A percentile compares a stretch with the other conserved stretches of the same genome.
phyloP scores from a whole-genome alignment of 2,329 filamentous ascomycete species.

The Colletotrichum sp. region DNA sequence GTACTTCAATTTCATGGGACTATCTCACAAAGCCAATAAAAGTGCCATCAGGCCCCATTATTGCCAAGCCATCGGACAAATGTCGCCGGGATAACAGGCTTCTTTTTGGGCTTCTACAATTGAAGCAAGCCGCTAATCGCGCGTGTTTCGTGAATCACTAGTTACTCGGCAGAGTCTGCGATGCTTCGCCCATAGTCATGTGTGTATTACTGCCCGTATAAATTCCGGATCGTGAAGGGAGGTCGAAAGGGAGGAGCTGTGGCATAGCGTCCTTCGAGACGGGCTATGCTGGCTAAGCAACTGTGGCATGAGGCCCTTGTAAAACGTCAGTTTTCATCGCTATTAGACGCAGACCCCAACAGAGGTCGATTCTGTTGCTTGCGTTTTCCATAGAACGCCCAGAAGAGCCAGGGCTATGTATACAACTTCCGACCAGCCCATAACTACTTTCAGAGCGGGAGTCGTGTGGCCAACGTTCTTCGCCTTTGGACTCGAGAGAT shows the following conservation, averaged over 20 bases:
- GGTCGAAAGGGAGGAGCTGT: fast-evolving
- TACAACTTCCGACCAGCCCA: fast-evolving
- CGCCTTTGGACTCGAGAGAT: neutral
- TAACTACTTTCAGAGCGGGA: neutral
- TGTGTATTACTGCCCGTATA: neutral
- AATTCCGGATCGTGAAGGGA: neutral
- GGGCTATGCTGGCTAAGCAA: neutral
- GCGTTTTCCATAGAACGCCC: neutral
- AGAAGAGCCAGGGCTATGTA: neutral
- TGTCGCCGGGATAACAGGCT: too few relatives aligned
- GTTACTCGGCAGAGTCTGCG: neutral
- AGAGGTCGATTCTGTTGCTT: fast-evolving
- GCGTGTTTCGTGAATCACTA: fast-evolving
- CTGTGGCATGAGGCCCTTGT: neutral
- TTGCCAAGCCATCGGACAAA: neutral
- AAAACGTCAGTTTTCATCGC: neutral
- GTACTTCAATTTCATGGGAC: neutral
- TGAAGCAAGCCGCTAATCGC: neutral
- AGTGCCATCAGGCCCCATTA: neutral
- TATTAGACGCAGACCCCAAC: fast-evolving
- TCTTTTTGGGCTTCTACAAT: neutral
- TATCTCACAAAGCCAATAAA: fast-evolving
- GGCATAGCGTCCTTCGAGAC: neutral
- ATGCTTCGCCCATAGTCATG: fast-evolving
- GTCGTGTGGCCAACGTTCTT: neutral